Base-by-base conservation (phyloP, 73 alveolate genomes). In the Paramecium sexaurelia region DNA sequence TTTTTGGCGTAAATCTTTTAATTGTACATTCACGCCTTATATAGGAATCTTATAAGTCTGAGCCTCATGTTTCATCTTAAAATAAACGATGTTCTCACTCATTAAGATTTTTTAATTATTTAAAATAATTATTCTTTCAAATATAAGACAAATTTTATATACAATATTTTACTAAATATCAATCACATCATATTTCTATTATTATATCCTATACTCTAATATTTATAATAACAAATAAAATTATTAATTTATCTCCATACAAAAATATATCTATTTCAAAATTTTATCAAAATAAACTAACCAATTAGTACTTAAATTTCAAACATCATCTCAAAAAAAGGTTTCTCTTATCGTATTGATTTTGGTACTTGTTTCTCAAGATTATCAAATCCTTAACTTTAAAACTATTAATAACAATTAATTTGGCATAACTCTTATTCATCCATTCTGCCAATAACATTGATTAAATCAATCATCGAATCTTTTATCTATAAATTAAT, bases 301-400 rank as follows among this genome's bases (percentile, higher is more conserved):
- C 27, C 83, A 29, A 61, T 29, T 15, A 61, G 39, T 26, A 61
- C 26, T 61, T 61, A 15, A 6, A 71, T 71, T 36, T 71, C 86
- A 19, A 32, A n/a, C 56, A 71, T 71, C 55, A 71, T 35, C 32
- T 71, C 86, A 33, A n/a, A 35, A 71, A 71, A 71, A 4, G 86
- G 86, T 35, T 71, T 71, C 86, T 71, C 86, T 36, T 35, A 17
- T 71, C 35, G 32, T 5, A 71, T 35, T n/a, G 86, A 71, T 71
- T 71, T 71, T 27, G 55, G 57, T 27, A 71, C 86, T 17, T 71
- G 35, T 71, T 71, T 71, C 36, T 71, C 86, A 33, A 71, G 86
- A 36, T 35, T 71, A 35, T 71, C 86, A 32, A 71, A 71, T 4
- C 86, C 86, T 61, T 61, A 24, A 61, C 47, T 61, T 32, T 7